These are phyloP conservation scores for Takashimella koratensis DNA, from an alignment of 1,284 basidiomycete genomes.

Conservation along the genomic window DNA sequence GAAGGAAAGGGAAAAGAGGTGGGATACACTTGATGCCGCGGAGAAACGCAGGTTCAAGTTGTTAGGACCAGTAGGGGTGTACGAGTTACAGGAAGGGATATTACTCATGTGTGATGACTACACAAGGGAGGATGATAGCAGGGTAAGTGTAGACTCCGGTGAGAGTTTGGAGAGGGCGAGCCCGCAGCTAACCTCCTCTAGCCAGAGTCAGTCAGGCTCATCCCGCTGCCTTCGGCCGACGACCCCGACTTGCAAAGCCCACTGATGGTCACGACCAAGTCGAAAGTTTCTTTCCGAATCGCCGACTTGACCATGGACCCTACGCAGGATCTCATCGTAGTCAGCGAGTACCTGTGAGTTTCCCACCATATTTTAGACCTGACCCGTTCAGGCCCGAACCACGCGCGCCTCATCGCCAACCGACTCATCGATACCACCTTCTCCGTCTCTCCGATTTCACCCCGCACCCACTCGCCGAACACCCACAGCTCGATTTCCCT, in stretches of 20 bases:
- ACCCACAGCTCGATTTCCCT: slow-evolving; percentile 38
- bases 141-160: slow-evolving; percentile 16
- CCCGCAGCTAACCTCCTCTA: slow-evolving; percentile 2
- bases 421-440: slow-evolving; percentile 43
- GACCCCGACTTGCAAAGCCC: slow-evolving; percentile 36
- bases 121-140: slow-evolving; percentile 16
- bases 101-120: slow-evolving; percentile 44
- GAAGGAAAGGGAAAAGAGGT: slow-evolving; percentile 28
- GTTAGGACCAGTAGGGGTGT: slow-evolving; percentile 40
- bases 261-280: slow-evolving; percentile 19
- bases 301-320: slow-evolving; percentile 49
- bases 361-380: neutral
- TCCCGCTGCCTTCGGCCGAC: slow-evolving; percentile 38
- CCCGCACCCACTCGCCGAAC: slow-evolving; percentile 41
- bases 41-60: slow-evolving; percentile 23
- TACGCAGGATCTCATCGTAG: slow-evolving; percentile 46
- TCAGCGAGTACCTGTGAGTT: slow-evolving; percentile 39
- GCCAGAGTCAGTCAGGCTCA: slow-evolving; percentile 36
- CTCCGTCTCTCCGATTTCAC: slow-evolving; percentile 39
- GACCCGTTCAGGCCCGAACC: slow-evolving; percentile 12
- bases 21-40: slow-evolving; percentile 25
- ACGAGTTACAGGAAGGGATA: slow-evolving; percentile 48
- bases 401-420: slow-evolving; percentile 6
- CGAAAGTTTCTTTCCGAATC: slow-evolving; percentile 30
- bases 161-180: neutral